Evolutionary conservation across 2,329 filamentous ascomycete genomes (phyloP), one percentile per base, ranked within the genome.

Genomic region (Blastomyces emzantsi): DNA sequence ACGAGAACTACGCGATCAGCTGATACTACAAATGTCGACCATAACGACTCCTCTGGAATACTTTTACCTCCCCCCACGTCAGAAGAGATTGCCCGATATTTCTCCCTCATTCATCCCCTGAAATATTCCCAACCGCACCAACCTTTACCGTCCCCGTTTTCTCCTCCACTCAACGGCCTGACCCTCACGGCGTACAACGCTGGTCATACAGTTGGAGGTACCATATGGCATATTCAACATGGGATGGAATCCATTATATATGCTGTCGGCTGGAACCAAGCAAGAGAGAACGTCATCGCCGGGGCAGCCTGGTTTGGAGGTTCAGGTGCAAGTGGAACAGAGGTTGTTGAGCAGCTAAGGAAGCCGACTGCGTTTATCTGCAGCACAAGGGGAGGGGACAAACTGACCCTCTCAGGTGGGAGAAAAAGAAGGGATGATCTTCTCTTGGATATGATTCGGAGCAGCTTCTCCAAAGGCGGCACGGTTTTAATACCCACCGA

Each of bases 201-300:
- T 8, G 94, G 94, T 67, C 93, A 97, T 73, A 97, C 93, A 0
- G 84, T 97, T 0, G 94, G 94, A 74, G 94, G 94, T 63, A 97
- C 94, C 30, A 96, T 99, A 79, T 99, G 94, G 94, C 93, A 97
- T 72, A 92, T 99, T 67, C 93, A 97, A 71, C 92, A 97, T 78
- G 92, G 92, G 0, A 83, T 97, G 73, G 94, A 99, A 75, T 97
- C 92, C 0, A 93, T 99, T 52, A 92, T 99, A 0, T 97, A 99
- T 71, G 93, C 94, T 0, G 90, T 97, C 22, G 93, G 97, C 72
- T 99, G 94, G 94, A 97, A 97, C 70, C 92, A 97, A 76, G 91
- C 90, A n/a, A 86, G 91, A 69, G 94, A 99, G 74, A 96, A 96
- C 76, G 92, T 97, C 19, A 87, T 96, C 65, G 87, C 93, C 0